Evolutionary conservation across 176 grass and related monocot genomes (phyloP), one percentile per base, ranked within the genome.

Genomic region (Phyllostachys edulis): DNA sequence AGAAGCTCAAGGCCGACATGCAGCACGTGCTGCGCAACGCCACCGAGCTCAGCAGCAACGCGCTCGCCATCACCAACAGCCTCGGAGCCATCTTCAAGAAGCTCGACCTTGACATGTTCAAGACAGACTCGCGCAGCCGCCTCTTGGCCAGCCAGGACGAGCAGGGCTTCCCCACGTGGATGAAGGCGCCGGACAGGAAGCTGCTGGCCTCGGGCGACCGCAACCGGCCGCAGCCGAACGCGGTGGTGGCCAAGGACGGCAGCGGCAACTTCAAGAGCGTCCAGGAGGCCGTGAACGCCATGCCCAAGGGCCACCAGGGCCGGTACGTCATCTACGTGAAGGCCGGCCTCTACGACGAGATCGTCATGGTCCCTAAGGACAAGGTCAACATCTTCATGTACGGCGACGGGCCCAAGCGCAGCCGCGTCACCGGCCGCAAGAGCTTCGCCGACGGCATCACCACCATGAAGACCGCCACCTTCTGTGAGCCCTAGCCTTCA

Each of bases 301-400:
- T 93, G 41, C 96, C 96, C 36, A 87, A 84, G 75, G 67, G n/a
- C 1, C 51, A 85, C 63, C 7, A 39, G 1, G 90, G 79, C 1
- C 75, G 91, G 41, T 98, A 89, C 75, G 87, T 98, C 16, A 98
- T 98, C 84, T 95, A 98, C 86, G 91, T 98, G 10, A 98, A 98
- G 96, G 60, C 89, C 20, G 96, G 93, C 2, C 0, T 89, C 14
- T 98, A 98, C 75, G 44, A 93, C 9, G 96, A 98, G 87, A 93
- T 85, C 37, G 91, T 98, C 13, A 36, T 82, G 68, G 9, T 98
- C 12, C 23, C 84, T 57, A 91, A 87, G 87, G 85, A 90, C 21
- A 98, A 88, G 91, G 36, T 20, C 0, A 93, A 95, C 71, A 44
- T 98, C 73, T 87, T 87, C 91, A 98, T 98, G 87, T 98, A 95